These are phyloP conservation scores for Asterionellopsis glacialis DNA, from an alignment of 108 stramenopile species.

Conservation along the genomic window DNA sequence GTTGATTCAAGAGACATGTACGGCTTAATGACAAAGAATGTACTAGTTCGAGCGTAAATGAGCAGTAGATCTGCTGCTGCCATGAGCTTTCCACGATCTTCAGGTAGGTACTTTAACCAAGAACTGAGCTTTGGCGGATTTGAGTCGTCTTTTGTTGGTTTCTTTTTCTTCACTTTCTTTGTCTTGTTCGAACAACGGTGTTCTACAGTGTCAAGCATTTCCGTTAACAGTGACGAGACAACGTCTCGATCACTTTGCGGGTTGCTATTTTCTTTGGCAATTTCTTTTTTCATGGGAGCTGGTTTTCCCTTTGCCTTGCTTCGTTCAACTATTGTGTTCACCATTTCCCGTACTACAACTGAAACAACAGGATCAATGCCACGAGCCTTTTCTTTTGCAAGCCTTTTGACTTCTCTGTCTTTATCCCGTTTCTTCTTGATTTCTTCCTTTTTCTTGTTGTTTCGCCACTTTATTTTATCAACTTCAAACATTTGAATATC, in stretches of 20 bases:
- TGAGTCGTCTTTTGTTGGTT: slow-evolving; percentile 1
- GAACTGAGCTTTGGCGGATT: slow-evolving; percentile 11
- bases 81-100: slow-evolving; percentile 65
- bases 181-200: not conserved
- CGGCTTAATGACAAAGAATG: slow-evolving; percentile 69
- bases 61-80: slow-evolving; percentile 83
- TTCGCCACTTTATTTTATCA: slow-evolving; percentile 27
- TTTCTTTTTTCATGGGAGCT: no score
- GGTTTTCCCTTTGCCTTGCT: no score
- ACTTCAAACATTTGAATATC: not conserved
- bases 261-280: no score
- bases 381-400: not conserved
- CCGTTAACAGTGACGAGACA: slow-evolving; percentile 7
- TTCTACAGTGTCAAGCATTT: slow-evolving; percentile 15
- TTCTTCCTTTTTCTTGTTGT: slow-evolving; percentile 8
- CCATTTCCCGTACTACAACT: slow-evolving; percentile 15
- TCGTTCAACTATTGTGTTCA: slow-evolving; percentile 14
- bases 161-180: slow-evolving; percentile 1
- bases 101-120: slow-evolving; percentile 20
- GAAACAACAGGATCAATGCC: slow-evolving; percentile 8
- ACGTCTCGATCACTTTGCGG: no score
- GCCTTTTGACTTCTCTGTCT: not conserved
- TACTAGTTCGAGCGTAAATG: slow-evolving; percentile 71
- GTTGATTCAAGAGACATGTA: slow-evolving; percentile 69
- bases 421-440: slow-evolving; percentile 2